phyloP scores from a whole-genome alignment of 139 green algal species.

The Penium margaritaceum region DNA sequence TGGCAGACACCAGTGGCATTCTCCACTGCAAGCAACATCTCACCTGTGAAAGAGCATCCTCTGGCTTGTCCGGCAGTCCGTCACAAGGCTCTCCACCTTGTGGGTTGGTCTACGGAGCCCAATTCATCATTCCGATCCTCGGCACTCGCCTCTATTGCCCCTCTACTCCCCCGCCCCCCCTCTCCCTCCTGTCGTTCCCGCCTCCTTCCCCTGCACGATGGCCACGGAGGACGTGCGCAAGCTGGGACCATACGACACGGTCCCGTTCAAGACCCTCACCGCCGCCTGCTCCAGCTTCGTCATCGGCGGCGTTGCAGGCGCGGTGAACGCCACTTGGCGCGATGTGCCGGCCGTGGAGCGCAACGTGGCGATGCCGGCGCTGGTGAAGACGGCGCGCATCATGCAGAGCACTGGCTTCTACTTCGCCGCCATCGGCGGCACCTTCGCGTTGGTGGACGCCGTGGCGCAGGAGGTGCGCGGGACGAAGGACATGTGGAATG shows the following conservation, averaged over 20 bases:
- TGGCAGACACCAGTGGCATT: too few species aligned
- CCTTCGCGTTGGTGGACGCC: constrained; percentile 23
- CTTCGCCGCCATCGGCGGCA: constrained; percentile 41
- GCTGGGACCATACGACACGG: constrained; percentile 42
- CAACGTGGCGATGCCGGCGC: constrained; percentile 37
- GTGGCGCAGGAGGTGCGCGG: constrained; percentile 28
- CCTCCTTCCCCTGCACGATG: too few species aligned
- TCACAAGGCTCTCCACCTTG: too few species aligned
- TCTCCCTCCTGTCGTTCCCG: too few species aligned
- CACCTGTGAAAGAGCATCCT: too few species aligned
- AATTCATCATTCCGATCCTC: too few species aligned
- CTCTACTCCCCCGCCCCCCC: too few species aligned
- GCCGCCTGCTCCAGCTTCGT: constrained; percentile 20
- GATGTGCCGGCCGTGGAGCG: constrained; percentile 40
- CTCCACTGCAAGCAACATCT: too few species aligned
- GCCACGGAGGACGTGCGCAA: constrained; percentile 30
- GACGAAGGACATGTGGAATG: constrained; percentile 47
- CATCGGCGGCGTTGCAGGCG: constrained; percentile 17
- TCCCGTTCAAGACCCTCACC: constrained; percentile 35
- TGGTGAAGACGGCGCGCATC: constrained; percentile 33
- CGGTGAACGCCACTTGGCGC: constrained; percentile 32
- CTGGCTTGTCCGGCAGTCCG: too few species aligned
- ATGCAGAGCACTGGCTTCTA: constrained; percentile 30
- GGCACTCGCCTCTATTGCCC: too few species aligned
- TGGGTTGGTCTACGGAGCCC: too few species aligned